Percentiles rank a stretch among this genome's conserved stretches.
Evolutionary conservation across 2,329 filamentous ascomycete species (phyloP).

Genomic region (Diaporthe sp.): DNA sequence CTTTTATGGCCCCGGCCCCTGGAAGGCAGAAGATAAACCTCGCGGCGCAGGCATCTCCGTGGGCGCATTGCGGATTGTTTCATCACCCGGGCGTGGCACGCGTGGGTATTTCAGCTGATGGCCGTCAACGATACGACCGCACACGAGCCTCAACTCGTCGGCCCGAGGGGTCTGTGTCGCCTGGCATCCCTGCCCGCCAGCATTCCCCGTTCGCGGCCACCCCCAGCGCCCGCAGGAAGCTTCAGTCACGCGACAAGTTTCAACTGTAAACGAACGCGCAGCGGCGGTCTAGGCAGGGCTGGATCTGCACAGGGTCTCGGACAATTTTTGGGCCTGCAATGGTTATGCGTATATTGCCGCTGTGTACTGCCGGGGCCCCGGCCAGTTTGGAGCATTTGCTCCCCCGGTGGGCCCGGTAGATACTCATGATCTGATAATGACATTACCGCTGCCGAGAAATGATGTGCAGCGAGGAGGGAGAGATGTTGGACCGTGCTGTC

Average conservation of each 20-base stretch:
- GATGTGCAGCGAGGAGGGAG: background rate
- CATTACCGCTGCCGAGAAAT: background rate
- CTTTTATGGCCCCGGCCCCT: background rate
- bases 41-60: background rate
- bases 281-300: background rate
- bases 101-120: background rate
- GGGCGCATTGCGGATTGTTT: constrained; percentile 1
- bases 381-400: background rate
- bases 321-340: constrained; percentile 20
- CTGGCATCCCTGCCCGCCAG: background rate
- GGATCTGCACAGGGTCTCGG: constrained; percentile 19
- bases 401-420: background rate
- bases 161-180: constrained; percentile 8
- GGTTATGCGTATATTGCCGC: background rate
- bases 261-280: constrained; percentile 9
- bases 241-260: constrained; percentile 29
- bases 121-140: background rate
- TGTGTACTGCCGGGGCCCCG: background rate
- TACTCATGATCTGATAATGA: background rate
- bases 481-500: background rate
- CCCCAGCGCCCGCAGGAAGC: constrained; percentile 21
- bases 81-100: background rate
- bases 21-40: background rate
- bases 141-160: constrained; percentile 20
- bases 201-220: background rate